phyloP scores from a whole-genome alignment of 2,329 filamentous ascomycete species.

The Diaporthe capsici region DNA sequence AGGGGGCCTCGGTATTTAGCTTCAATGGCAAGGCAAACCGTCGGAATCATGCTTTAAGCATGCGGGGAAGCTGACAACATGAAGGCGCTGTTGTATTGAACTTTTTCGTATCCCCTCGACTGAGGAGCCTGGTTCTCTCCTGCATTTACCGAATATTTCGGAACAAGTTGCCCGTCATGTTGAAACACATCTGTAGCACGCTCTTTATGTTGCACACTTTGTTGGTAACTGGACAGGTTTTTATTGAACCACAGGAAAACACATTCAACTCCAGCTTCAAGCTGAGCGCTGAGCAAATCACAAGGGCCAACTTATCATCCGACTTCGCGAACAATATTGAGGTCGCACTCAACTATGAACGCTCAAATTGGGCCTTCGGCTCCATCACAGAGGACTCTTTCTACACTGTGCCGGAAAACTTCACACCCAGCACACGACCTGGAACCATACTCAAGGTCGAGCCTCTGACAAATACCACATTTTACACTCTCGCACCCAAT shows the following conservation, averaged over 20 bases:
- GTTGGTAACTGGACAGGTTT: background rate
- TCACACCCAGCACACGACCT: conserved; percentile 43
- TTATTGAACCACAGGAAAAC: conserved; percentile 9
- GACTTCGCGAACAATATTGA: conserved; percentile 44
- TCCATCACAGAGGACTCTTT: conserved; percentile 54
- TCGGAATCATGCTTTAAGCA: background rate
- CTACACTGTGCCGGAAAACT: conserved; percentile 52
- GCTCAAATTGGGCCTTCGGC: conserved; percentile 51
- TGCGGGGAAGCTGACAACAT: conserved; percentile 7
- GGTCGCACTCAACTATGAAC: conserved; percentile 48
- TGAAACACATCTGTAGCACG: background rate
- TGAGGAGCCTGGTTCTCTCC: background rate
- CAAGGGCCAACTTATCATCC: conserved; percentile 44
- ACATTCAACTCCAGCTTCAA: conserved; percentile 50
- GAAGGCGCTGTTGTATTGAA: background rate
- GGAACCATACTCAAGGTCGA: conserved; percentile 59
- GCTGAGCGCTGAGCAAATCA: conserved; percentile 47
- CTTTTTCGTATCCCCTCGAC: background rate
- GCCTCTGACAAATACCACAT: conserved; percentile 52
- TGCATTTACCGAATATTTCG: background rate
- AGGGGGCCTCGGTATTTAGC: background rate
- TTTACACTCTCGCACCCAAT: conserved; percentile 57
- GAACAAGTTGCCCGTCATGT: background rate
- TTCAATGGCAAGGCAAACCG: background rate
- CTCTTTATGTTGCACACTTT: background rate